Evolutionary conservation across 805 yeast genomes (phyloP).

Genomic region (Phaffomyces opuntiae): DNA sequence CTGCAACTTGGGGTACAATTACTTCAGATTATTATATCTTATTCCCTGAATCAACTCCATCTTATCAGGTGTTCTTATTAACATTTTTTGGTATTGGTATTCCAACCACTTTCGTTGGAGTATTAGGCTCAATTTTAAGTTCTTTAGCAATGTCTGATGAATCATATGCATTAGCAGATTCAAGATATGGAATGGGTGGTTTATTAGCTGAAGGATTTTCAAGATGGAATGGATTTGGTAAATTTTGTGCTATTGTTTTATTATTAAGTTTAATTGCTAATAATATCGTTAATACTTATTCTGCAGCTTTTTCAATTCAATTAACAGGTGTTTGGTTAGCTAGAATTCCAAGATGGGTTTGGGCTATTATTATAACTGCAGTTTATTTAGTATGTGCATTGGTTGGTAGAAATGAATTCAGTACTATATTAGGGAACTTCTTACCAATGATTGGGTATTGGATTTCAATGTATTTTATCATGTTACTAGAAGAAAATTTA

Average conservation of each 20-base stretch:
- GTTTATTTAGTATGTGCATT: slow-evolving; percentile 64
- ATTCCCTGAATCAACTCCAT: slow-evolving; percentile 66
- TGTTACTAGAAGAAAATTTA: slow-evolving; percentile 64
- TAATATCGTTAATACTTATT: slow-evolving; percentile 73
- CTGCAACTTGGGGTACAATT: slow-evolving; percentile 85
- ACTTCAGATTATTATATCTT: slow-evolving; percentile 80
- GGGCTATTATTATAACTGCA: slow-evolving; percentile 57
- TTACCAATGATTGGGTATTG: slow-evolving; percentile 90
- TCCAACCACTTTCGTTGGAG: slow-evolving; percentile 73
- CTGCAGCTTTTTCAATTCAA: slow-evolving; percentile 76
- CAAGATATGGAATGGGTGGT: slow-evolving; percentile 66
- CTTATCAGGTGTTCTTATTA: slow-evolving; percentile 43
- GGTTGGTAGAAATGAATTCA: slow-evolving; percentile 68
- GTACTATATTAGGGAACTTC: slow-evolving; percentile 70
- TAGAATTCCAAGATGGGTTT: slow-evolving; percentile 68
- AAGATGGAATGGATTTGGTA: slow-evolving; percentile 73
- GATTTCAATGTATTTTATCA: slow-evolving; percentile 74
- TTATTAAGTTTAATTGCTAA: slow-evolving; percentile 74
- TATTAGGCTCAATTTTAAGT: slow-evolving; percentile 65
- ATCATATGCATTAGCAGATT: slow-evolving; percentile 54
- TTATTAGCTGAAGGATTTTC: slow-evolving; percentile 54
- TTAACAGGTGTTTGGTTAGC: slow-evolving; percentile 48
- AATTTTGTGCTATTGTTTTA: slow-evolving; percentile 61
- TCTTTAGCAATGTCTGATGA: slow-evolving; percentile 52
- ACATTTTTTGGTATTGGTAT: slow-evolving; percentile 61